Base-by-base conservation (phyloP, 805 yeast genomes). In the Myxozyma udenii region DNA sequence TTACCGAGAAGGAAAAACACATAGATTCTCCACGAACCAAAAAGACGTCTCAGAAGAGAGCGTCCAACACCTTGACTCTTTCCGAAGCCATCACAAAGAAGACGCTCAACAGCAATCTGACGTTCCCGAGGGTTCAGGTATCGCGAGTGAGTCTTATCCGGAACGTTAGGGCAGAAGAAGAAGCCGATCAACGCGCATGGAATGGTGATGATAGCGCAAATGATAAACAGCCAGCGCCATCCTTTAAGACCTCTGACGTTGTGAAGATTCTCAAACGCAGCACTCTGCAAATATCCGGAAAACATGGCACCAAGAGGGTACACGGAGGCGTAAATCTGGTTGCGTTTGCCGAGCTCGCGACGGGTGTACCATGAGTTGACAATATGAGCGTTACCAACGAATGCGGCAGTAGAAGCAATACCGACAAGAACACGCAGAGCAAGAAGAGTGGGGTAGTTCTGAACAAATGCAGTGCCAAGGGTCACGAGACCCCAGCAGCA, bases 211-310 rank as follows among this genome's bases (percentile, higher is more conserved):
- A 78, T 61, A 14, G 82, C 83, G 64, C 82, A 86, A 55, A 84
- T 74, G 41, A 84, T 78, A 62, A 81, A 83, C 63, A 81, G 78
- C 88, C 87, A 84, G 70, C 82, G 74, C 87, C 87, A 84, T 9
- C 86, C 80, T 5, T 74, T 73, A 11, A 78, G 68, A 0, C 87
- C 87, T 41, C 65, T 62, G 9, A 64, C 68, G 28, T 83, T 85
- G 46, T 73, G 67, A 57, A 84, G 64, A 38, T 67, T 59, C 22
- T 71, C 60, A 50, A 69, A 75, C 24, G 81, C 73, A 9, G 82
- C 77, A 16, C 83, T 78, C 59, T 82, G 83, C 38, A 84, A 69
- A 53, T 80, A 76, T 41, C 86, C 84, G 1, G 84, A 74, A 14
- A 85, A 79, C 50, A 82, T 70, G 19, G 75, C 68, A 33, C 86